Percentiles rank a stretch among this genome's conserved stretches.
These are phyloP conservation scores for Verbena officinalis DNA, from an alignment of 257 asterid species.

Conservation along the genomic window DNA sequence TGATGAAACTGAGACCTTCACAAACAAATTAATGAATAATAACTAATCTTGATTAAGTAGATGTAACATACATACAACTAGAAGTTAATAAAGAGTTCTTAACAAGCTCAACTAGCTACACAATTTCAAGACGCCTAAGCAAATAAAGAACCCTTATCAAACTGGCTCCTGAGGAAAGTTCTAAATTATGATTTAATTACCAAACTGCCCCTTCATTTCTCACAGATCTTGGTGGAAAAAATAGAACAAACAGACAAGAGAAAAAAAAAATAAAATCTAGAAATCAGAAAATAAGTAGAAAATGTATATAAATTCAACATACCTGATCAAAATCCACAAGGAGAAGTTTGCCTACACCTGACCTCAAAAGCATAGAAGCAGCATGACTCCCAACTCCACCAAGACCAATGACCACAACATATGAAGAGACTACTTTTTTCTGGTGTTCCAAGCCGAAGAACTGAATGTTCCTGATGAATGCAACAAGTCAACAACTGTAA, in stretches of 20 bases:
- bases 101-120: conserved; percentile 21
- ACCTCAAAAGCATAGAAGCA: conserved; percentile 95
- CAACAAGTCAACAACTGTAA: conserved; percentile 15
- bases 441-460: conserved; percentile 87
- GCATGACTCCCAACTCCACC: conserved; percentile 99
- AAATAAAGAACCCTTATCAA: no score
- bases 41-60: conserved; percentile 19
- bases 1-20: conserved; percentile 94
- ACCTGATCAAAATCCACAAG: conserved; percentile 99
- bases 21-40: conserved; percentile 27
- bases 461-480: conserved; percentile 75
- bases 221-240: not conserved
- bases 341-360: conserved; percentile 89
- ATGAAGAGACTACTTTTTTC: conserved; percentile 75
- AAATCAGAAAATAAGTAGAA: not conserved
- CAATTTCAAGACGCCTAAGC: not conserved
- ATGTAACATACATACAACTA: not conserved
- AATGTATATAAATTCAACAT: conserved; percentile 13
- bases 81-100: conserved; percentile 15
- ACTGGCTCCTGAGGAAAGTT: conserved; percentile 1
- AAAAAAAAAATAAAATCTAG: conserved; percentile 11
- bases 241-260: not conserved
- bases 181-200: conserved; percentile 1
- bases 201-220: conserved; percentile 5
- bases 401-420: conserved; percentile 93